Base-by-base conservation (phyloP, 805 yeast genomes). In the Candida fluviatilis region DNA sequence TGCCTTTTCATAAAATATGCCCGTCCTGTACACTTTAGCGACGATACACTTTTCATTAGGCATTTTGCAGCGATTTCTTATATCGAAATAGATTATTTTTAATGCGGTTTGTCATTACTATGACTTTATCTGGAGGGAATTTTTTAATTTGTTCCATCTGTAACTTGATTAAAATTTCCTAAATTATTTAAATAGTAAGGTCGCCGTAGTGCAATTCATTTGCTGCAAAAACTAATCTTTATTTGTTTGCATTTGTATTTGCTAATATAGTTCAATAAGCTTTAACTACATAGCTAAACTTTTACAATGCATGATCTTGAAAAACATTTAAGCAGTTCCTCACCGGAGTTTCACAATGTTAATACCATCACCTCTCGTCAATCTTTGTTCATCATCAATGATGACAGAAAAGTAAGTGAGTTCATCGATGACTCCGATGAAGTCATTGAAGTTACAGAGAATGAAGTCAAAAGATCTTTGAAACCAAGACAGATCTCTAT, bases 401-500 rank as follows among this genome's bases (percentile, higher is more conserved):
- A 26, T 12, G 29, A 26, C 13, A 26, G n/a, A 26, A 26, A 12
- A 26, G 15, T 13, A 13, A 12, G 6, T 13, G 34, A 34, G 3
- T 38, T 16, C 12, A 5, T 27, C 10, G 11, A 13, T 15, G 38
- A 29, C 18, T 27, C 18, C 13, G 36, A 33, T 18, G 35, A 10
- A 19, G n/a, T n/a, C 24, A 21, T 21, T 21, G 24, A 21, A 21
- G 24, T 6, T 21, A n/a, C n/a, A n/a, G 24, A 21, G 10, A 21
- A 41, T 2, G 71, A 75, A 49, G 80, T 78, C 40, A 73, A 75
- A 50, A 66, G 89, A 55, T 73, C 70, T 34, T 62, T 83, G 41
- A 79, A 80, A 55, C 75, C 80, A 14, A 68, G 91, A 51, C 88
- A 82, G 50, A 73, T 83, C 35, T 71, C 83, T 23, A 82, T 83